These are phyloP conservation scores for Fusarium sp. DNA, from an alignment of 2,329 filamentous ascomycete species.

Conservation along the genomic window DNA sequence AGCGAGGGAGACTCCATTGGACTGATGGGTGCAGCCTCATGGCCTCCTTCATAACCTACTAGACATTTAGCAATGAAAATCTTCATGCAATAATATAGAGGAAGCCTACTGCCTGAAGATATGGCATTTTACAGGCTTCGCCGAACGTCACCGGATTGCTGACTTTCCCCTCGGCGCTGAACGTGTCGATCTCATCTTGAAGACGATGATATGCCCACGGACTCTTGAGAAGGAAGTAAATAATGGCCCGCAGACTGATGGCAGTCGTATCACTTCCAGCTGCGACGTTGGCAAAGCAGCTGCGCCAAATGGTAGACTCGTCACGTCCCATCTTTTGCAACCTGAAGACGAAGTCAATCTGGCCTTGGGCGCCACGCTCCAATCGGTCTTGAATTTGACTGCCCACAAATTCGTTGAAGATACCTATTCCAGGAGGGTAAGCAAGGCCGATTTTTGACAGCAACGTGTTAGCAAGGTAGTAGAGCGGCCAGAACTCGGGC, in stretches of 20 bases:
- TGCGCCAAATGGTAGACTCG: constrained; percentile 6
- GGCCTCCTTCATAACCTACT: constrained; percentile 13
- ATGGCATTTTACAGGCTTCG: constrained; percentile 10
- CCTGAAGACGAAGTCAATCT: constrained; percentile 1
- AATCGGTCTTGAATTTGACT: constrained; percentile 5
- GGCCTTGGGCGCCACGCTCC: not conserved
- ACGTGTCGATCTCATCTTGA: constrained; percentile 1
- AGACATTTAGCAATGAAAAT: not conserved
- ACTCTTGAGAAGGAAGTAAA: constrained; percentile 5
- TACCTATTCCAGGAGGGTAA: not conserved
- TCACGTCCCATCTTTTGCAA: constrained; percentile 2
- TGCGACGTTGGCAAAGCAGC: constrained; percentile 7
- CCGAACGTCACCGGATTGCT: constrained; percentile 11
- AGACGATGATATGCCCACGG: not conserved
- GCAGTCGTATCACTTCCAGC: constrained; percentile 13
- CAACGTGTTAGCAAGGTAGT: not conserved
- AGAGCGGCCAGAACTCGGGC: constrained; percentile 8
- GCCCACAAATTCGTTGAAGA: constrained; percentile 11
- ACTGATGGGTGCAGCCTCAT: constrained; percentile 13
- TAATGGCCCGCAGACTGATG: constrained; percentile 5
- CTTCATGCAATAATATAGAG: not conserved
- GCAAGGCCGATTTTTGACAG: not conserved
- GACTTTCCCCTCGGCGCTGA: not conserved
- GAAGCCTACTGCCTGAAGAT: constrained; percentile 9
- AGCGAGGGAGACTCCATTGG: constrained; percentile 12